These are phyloP conservation scores for Tanozyma kutaoensis DNA, from an alignment of 805 yeast genomes.

Conservation along the genomic window DNA sequence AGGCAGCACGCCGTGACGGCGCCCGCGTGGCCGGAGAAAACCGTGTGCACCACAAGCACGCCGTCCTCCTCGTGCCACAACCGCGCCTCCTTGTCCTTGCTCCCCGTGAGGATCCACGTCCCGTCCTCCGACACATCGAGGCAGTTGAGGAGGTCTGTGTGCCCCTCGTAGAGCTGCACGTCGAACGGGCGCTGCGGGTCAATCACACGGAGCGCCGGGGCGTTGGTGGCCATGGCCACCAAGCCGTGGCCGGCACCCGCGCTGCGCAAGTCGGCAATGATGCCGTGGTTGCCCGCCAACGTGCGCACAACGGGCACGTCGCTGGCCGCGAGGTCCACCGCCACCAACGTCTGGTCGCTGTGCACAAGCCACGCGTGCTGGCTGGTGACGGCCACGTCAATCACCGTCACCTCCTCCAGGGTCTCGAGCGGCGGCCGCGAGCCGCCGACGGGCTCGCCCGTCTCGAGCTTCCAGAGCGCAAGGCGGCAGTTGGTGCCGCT, in stretches of 20 bases:
- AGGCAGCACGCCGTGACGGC: conserved; percentile 74
- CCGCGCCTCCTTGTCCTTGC: conserved; percentile 78
- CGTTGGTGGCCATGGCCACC: conserved; percentile 85
- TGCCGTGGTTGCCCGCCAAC: conserved; percentile 91
- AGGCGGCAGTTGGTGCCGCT: conserved; percentile 73
- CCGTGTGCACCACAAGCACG: conserved; percentile 33
- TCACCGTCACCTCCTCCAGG: conserved; percentile 60
- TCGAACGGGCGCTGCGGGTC: conserved; percentile 49
- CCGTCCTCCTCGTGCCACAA: conserved; percentile 60
- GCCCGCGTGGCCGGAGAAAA: conserved; percentile 77
- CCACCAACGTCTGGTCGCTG: conserved; percentile 75
- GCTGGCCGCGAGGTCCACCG: conserved; percentile 9
- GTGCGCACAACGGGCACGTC: conserved; percentile 33
- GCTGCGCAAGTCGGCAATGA: conserved; percentile 77
- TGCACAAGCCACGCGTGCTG: conserved; percentile 34
- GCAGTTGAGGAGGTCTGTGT: conserved; percentile 71
- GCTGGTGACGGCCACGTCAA: conserved; percentile 37
- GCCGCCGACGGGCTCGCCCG: too few relatives aligned
- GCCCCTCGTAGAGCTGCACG: conserved; percentile 62
- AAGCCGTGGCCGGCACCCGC: conserved; percentile 47
- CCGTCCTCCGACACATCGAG: conserved; percentile 75
- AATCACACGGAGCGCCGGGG: conserved; percentile 74
- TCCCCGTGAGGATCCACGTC: conserved; percentile 80
- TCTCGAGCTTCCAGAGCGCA: conserved; percentile 44
- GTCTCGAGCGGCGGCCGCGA: conserved; percentile 31